Base-by-base conservation (phyloP, 177 flowering plant species). In the Vitis hybrid region DNA sequence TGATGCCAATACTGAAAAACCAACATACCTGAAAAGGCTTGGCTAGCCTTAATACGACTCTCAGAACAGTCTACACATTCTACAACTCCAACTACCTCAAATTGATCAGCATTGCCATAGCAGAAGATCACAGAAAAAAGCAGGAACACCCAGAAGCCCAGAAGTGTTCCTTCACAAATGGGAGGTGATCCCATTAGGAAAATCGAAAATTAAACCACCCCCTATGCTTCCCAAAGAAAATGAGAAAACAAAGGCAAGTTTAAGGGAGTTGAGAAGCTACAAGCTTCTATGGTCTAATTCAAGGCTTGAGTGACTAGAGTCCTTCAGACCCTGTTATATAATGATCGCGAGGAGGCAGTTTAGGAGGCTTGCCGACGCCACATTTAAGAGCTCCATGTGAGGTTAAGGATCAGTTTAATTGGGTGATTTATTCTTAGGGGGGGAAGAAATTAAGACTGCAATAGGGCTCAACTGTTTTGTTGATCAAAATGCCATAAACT, bases 311-410 rank as follows among this genome's bases (percentile, higher is more conserved):
- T 64, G 51, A 21, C 23, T 2, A 13, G 17, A 56, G 45, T 11
- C 51, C 13, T 39, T 17, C 17, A 51, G 23, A n/a, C 45, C 58
- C 17, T 12, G 63, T 67, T 78, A 75, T 81, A 82, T 80, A 76
- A 51, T 34, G 68, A n/a, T 26, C 4, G 11, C 7, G 8, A 11
- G 49, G 2, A 5, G 15, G 39, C 12, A 32, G 49, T 13, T 66
- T 18, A 15, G 59, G 60, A 51, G 48, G n/a, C 66, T 19, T 54
- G 56, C 79, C 86, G 77, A 78, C 85, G 69, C 60, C 18, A 52
- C 15, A 70, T 18, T 79, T 72, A 75, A 78, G 74, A 30, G 65
- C 73, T 14, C 75, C 82, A 81, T 83, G 79, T 85, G 82, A 58
- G 73, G 67, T 55, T 60, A 51, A 70, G 80, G 81, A 21, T 21